phyloP scores from a whole-genome alignment of 1,284 basidiomycete species.

The Tilletia caries region DNA sequence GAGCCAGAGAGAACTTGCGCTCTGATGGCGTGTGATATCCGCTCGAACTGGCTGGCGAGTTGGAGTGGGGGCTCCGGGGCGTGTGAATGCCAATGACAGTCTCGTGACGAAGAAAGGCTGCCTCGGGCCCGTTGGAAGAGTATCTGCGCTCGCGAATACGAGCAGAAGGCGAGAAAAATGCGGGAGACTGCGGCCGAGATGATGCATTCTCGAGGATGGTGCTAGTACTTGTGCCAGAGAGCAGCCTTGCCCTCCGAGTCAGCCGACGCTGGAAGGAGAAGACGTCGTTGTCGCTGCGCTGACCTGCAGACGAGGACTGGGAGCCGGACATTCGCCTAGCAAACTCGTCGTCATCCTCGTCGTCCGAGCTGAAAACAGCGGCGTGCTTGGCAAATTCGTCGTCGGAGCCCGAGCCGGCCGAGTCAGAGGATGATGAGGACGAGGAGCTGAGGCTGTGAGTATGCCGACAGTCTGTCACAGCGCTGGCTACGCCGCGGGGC shows the following conservation, averaged over 20 bases:
- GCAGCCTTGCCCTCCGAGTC: conserved; percentile 9
- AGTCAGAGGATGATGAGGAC: conserved; percentile 26
- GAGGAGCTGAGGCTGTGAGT: conserved; percentile 20
- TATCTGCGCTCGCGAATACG: conserved; percentile 25
- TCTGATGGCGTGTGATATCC: conserved; percentile 1
- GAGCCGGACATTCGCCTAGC: background rate
- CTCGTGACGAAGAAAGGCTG: conserved; percentile 40
- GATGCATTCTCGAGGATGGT: conserved; percentile 20
- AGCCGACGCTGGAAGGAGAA: conserved; percentile 23
- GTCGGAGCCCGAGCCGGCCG: conserved; percentile 15
- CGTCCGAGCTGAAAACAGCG: conserved; percentile 23
- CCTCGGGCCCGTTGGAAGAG: conserved; percentile 39
- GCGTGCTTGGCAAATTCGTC: conserved; percentile 29
- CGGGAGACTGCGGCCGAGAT: conserved; percentile 23
- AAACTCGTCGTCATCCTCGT: background rate
- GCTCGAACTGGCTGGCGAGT: conserved; percentile 13
- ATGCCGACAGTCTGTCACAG: conserved; percentile 20
- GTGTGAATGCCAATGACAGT: conserved; percentile 48
- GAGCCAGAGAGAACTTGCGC: conserved; percentile 18
- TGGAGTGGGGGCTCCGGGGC: conserved; percentile 25
- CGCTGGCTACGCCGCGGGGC: conserved; percentile 24
- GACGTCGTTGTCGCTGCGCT: conserved; percentile 16
- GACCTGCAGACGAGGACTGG: conserved; percentile 17
- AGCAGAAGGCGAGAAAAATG: conserved; percentile 27
- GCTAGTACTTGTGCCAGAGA: conserved; percentile 4